phyloP scores from a whole-genome alignment of 768 basidiomycete species.

The Termitomyces eurrhizus region DNA sequence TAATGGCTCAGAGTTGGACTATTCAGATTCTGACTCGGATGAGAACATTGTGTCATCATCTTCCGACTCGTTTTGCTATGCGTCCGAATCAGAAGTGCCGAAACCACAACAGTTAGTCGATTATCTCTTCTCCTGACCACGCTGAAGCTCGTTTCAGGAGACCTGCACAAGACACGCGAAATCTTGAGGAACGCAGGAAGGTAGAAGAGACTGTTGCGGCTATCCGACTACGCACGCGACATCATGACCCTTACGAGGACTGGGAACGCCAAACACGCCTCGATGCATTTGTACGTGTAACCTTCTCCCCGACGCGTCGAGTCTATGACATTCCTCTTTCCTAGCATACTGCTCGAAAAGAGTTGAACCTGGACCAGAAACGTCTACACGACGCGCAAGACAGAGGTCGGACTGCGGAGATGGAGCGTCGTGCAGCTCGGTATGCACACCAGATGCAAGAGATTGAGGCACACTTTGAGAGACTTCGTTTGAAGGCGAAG shows the following conservation, averaged over 20 bases:
- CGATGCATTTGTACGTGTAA: constrained; percentile 45
- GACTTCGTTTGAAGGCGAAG: constrained; percentile 40
- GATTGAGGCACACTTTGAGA: constrained; percentile 42
- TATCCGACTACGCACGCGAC: constrained; percentile 46
- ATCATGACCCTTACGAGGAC: constrained; percentile 55
- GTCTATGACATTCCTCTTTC: neutral
- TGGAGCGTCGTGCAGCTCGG: constrained; percentile 31
- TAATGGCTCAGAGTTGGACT: constrained; percentile 26
- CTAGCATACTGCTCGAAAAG: constrained; percentile 44
- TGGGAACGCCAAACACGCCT: constrained; percentile 50
- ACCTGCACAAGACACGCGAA: constrained; percentile 24
- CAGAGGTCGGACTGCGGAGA: constrained; percentile 30
- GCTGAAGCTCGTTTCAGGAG: constrained; percentile 16
- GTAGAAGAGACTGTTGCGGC: constrained; percentile 49
- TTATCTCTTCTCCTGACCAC: neutral
- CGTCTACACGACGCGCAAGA: constrained; percentile 43
- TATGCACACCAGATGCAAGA: constrained; percentile 51
- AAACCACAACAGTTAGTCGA: constrained; percentile 29
- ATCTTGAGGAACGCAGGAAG: constrained; percentile 35
- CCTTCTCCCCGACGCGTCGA: neutral
- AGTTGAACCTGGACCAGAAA: constrained; percentile 29
- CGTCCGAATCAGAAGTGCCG: constrained; percentile 40
- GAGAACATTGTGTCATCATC: constrained; percentile 22
- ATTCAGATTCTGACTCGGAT: constrained; percentile 31
- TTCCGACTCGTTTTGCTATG: constrained; percentile 36